Base-by-base conservation (phyloP, 2,329 filamentous ascomycete species). In the Fusarium caatingaense region DNA sequence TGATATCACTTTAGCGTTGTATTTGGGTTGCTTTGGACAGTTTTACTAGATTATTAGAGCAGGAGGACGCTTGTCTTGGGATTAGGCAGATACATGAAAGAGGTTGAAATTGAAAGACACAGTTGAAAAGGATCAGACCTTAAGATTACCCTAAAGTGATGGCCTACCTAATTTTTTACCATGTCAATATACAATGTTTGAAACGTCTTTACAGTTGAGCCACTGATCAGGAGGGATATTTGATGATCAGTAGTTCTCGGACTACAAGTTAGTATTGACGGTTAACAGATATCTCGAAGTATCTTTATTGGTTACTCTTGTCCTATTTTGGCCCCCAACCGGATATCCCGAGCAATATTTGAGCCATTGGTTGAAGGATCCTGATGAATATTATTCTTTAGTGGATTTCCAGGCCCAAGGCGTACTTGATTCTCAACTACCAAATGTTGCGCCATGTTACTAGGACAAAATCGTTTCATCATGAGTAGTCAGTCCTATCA, bases 401-500 rank as follows among this genome's bases (percentile, higher is more conserved):
- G 18, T 27, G 6, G 18, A 11, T 18, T 12, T 15, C 8, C 21
- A 27, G 32, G n/a, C 10, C 8, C 5, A 48, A n/a, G 9, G 21
- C 18, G 28, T 37, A 18, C 5, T 18, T 23, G 12, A 23, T 11
- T 23, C 20, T 8, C 6, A 25, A n/a, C 16, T 27, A 6, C n/a
- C 8, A 37, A 53, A 40, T 23, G 27, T 46, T 18, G 15, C 9
- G 18, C 27, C 16, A 40, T 59, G 32, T 34, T 18, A 11, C 21
- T 41, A 10, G 10, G 8, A 15, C 15, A 15, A 13, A 21, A 23
- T 18, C 16, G 48, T 23, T 50, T 25, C 59, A 59, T 59, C 50
- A 67, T 61, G 40, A 61, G 45, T 28, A n/a, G 18, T 41, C 21
- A 28, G 23, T 28, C 34, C 64, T 48, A 53, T 66, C 34, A 67